Percentiles rank a stretch among this genome's conserved stretches.
These are phyloP conservation scores for Boletus rufocinnamomeus DNA, from an alignment of 768 basidiomycete species.

Conservation along the genomic window DNA sequence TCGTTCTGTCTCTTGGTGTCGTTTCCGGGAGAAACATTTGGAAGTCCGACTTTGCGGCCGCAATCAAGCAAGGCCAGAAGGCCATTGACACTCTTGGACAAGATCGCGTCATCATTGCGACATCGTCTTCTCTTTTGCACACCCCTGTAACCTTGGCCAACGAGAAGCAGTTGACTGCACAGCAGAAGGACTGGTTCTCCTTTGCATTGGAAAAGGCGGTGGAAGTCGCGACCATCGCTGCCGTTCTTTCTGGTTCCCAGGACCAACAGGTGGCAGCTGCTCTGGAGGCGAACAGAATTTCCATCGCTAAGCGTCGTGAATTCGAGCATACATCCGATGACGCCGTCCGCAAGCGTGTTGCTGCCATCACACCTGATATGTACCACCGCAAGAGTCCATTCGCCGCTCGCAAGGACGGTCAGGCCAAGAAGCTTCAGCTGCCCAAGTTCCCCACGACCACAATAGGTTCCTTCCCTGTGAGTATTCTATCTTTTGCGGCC, in stretches of 20 bases:
- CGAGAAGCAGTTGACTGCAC: slow-evolving; percentile 84
- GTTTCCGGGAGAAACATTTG: slow-evolving; percentile 99
- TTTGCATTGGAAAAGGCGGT: slow-evolving; percentile 95
- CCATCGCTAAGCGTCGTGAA: slow-evolving; percentile 91
- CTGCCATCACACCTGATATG: slow-evolving; percentile 82
- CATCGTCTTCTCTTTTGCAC: slow-evolving; percentile 98
- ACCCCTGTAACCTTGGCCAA: slow-evolving; percentile 94
- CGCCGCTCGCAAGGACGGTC: slow-evolving; percentile 81
- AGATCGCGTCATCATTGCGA: slow-evolving; percentile 89
- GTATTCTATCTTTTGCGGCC: slow-evolving; percentile 22
- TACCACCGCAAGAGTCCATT: slow-evolving; percentile 90
- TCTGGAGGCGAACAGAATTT: slow-evolving; percentile 84
- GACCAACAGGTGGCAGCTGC: slow-evolving; percentile 67
- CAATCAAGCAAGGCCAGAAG: slow-evolving; percentile 80
- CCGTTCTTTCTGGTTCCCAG: slow-evolving; percentile 83
- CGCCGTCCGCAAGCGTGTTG: slow-evolving; percentile 92
- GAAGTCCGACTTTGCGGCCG: slow-evolving; percentile 91
- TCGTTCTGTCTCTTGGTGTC: slow-evolving; percentile 88
- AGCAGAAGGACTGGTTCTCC: slow-evolving; percentile 98
- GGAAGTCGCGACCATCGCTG: slow-evolving; percentile 88
- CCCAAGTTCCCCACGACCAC: slow-evolving; percentile 99
- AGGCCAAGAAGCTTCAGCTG: slow-evolving; percentile 84
- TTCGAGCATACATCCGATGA: slow-evolving; percentile 95
- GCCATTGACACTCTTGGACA: slow-evolving; percentile 81
- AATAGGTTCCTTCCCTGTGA: slow-evolving; percentile 95